Base-by-base conservation (phyloP, 768 basidiomycete genomes). In the Suillus bovinus region DNA sequence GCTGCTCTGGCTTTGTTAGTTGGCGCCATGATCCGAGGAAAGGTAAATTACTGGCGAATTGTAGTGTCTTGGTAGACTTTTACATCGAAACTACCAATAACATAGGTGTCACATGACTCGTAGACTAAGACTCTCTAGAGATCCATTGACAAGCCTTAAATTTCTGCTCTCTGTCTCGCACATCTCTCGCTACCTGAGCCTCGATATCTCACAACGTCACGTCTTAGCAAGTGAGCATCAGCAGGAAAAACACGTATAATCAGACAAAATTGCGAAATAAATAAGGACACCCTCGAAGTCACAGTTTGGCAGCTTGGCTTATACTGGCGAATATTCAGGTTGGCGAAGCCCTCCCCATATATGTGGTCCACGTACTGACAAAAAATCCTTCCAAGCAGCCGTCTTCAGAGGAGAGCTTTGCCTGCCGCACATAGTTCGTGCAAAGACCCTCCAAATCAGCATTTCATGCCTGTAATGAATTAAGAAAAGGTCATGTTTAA, bases 1-100 rank as follows among this genome's bases (percentile, higher is more conserved):
- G 86, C 84, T 17, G 86, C 86, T 70, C 84, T 89, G 0, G 86
- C 81, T 72, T 88, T 74, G 72, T 79, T 81, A 5, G 78, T 74
- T 39, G 85, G 81, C 13, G 80, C 76, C 83, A 83, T 81, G 24
- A 84, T 81, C 27, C 29, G 11, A n/a, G 34, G 33, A 61, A 22
- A 29, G 16, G 13, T 36, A 31, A 57, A 33, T 60, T 27, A 27
- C 14, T 16, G 44, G 14, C 8, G 46, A 46, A 16, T 24, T 16
- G 2, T 22, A 2, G 13, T 14, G 46, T 44, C 6, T 2, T 34
- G 33, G 33, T 46, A 46, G 44, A 22, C n/a, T 20, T 42, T 16
- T 39, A 38, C n/a, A n/a, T n/a, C n/a, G n/a, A n/a, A n/a, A n/a
- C 39, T 39, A 16, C 14, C 16, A 20, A 4, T 10, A 10, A 44